phyloP scores from a whole-genome alignment of 2,329 filamentous ascomycete species.

The Ceratocystis eucalypticola region DNA sequence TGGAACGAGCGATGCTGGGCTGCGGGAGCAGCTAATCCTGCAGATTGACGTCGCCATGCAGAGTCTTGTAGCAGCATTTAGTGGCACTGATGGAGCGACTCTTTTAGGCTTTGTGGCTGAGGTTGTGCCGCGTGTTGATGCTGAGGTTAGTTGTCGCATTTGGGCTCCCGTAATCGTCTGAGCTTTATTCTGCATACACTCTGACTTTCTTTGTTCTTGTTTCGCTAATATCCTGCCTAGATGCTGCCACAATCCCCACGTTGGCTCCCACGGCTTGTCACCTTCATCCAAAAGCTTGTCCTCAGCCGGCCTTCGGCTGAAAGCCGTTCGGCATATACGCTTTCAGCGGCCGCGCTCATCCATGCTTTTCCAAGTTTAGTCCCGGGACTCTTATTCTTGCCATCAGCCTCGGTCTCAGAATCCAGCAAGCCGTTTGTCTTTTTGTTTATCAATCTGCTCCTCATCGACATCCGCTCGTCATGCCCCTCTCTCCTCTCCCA shows the following conservation, averaged over 20 bases:
- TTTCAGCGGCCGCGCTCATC: constrained; percentile 44
- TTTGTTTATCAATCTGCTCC: constrained; percentile 48
- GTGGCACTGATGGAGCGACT: constrained; percentile 46
- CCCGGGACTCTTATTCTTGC: constrained; percentile 39
- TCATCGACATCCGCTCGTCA: constrained; percentile 52
- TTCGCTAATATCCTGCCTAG: constrained; percentile 26
- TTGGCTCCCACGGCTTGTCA: constrained; percentile 39
- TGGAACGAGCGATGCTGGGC: neutral
- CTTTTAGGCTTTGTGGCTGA: constrained; percentile 43
- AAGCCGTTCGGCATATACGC: constrained; percentile 45
- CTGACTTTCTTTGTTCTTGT: neutral
- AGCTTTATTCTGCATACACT: neutral
- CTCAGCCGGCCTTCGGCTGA: constrained; percentile 40
- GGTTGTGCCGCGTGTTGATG: constrained; percentile 37
- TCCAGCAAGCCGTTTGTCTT: constrained; percentile 45
- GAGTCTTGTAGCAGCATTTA: constrained; percentile 39
- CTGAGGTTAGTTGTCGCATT: constrained; percentile 30
- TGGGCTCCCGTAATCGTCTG: neutral
- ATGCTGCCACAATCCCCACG: constrained; percentile 35
- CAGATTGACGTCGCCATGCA: constrained; percentile 38
- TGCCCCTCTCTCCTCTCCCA: constrained; percentile 45
- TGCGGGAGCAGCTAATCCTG: constrained; percentile 22
- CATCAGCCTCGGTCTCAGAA: constrained; percentile 22
- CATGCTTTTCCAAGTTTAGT: constrained; percentile 38
- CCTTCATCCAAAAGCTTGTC: constrained; percentile 40